These are phyloP conservation scores for Fraxinus greggii DNA, from an alignment of 305 asterid genomes.

Conservation along the genomic window DNA sequence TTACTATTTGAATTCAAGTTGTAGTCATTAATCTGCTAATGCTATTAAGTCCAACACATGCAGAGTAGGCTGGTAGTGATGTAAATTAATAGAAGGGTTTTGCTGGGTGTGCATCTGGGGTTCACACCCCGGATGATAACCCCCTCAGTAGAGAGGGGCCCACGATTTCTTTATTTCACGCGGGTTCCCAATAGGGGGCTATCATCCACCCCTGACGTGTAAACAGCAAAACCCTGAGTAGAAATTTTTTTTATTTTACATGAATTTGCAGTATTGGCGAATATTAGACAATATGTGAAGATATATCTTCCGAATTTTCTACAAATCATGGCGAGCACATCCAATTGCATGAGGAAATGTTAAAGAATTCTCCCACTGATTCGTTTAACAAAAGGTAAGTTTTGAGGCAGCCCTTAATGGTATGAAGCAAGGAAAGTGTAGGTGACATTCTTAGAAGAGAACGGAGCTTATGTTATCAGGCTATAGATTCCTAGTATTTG, in stretches of 20 bases:
- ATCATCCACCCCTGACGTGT: too few relatives aligned
- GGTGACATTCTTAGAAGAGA: neutral
- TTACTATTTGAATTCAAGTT: neutral
- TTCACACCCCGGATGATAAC: too few relatives aligned
- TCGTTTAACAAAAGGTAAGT: neutral
- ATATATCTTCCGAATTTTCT: neutral
- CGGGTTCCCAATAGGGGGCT: too few relatives aligned
- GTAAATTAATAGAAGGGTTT: neutral
- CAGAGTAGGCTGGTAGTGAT: neutral
- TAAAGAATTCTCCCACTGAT: neutral
- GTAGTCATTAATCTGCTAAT: neutral
- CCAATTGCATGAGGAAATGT: neutral
- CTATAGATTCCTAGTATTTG: neutral
- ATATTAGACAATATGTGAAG: neutral
- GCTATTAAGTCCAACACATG: neutral
- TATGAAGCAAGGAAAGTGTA: neutral
- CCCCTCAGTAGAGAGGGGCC: too few relatives aligned
- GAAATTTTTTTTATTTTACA: neutral
- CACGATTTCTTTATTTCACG: too few relatives aligned
- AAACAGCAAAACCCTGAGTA: too few relatives aligned
- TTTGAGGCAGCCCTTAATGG: neutral
- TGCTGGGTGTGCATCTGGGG: too few relatives aligned
- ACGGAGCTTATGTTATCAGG: neutral
- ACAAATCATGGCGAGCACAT: neutral
- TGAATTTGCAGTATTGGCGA: neutral